A percentile compares a stretch with the other conserved stretches of the same genome.
phyloP scores from a whole-genome alignment of 805 yeast genomes.

The Metschnikowia bowlesiae region DNA sequence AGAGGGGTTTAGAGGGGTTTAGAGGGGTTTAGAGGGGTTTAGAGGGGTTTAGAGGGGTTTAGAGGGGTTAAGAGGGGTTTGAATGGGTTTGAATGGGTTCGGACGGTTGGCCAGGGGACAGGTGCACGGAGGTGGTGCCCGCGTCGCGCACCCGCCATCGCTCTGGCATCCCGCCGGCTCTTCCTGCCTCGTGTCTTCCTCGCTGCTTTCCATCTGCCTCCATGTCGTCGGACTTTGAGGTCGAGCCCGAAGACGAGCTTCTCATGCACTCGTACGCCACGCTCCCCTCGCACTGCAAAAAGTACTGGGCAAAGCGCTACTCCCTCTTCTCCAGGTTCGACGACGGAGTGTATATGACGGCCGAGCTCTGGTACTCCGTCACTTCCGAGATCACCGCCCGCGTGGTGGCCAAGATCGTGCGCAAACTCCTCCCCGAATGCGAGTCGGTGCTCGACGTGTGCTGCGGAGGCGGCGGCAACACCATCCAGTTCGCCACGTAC shows the following conservation, averaged over 20 bases:
- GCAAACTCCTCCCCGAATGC: constrained; percentile 48
- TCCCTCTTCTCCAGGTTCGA: constrained; percentile 59
- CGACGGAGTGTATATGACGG: constrained; percentile 62
- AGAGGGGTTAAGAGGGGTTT: no score
- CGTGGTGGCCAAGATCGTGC: constrained; percentile 51
- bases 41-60: no score
- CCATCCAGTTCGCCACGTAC: constrained; percentile 64
- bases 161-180: no score
- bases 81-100: no score
- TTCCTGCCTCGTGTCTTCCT: no score
- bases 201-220: no score
- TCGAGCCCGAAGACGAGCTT: constrained; percentile 23
- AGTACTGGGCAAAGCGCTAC: constrained; percentile 63
- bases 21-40: no score
- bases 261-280: constrained; percentile 36
- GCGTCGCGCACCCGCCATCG: no score
- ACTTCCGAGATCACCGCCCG: constrained; percentile 76
- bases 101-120: no score
- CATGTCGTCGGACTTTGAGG: constrained; percentile 10
- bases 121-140: no score
- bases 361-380: constrained; percentile 81
- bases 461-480: constrained; percentile 87
- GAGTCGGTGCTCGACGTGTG: constrained; percentile 58
- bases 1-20: no score
- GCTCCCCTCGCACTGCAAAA: constrained; percentile 39